Percentiles rank a stretch among this genome's conserved stretches.
These are phyloP conservation scores for Monosporascus sp. DNA, from an alignment of 2,329 filamentous ascomycete species.

Conservation along the genomic window DNA sequence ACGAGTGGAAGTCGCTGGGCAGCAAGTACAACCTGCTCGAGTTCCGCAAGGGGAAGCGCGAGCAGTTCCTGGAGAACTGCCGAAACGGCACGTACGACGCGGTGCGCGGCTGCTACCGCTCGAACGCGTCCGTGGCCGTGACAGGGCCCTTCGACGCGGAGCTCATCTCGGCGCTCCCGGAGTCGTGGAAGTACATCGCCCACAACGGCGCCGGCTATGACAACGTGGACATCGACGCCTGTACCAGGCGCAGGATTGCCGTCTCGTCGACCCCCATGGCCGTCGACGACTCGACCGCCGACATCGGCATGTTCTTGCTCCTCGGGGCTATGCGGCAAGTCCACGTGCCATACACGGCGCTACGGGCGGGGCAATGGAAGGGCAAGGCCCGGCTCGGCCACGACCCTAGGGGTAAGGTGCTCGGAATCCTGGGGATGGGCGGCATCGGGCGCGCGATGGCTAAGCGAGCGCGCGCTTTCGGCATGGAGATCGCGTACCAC, in stretches of 20 bases:
- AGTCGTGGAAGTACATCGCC: conserved; percentile 51
- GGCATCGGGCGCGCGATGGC: conserved; percentile 77
- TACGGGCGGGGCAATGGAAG: conserved; percentile 65
- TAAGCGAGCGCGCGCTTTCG: conserved; percentile 65
- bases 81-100: background rate
- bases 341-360: conserved; percentile 57
- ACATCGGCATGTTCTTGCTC: conserved; percentile 75
- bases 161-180: conserved; percentile 54
- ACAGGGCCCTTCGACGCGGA: conserved; percentile 70
- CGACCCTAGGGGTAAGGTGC: conserved; percentile 71
- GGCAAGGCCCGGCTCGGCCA: conserved; percentile 55
- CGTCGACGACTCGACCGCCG: conserved; percentile 78
- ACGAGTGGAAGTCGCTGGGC: background rate
- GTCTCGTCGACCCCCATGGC: conserved; percentile 80
- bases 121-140: conserved; percentile 31
- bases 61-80: background rate
- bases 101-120: background rate
- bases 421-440: conserved; percentile 83
- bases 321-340: conserved; percentile 74
- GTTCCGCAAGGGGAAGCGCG: background rate
- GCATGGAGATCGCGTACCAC: conserved; percentile 70
- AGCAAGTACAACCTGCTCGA: background rate
- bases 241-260: conserved; percentile 58
- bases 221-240: conserved; percentile 69
- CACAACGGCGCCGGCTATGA: conserved; percentile 79